These are phyloP conservation scores for Pleurotus salmoneostramineus DNA, from an alignment of 768 basidiomycete genomes.

Conservation along the genomic window DNA sequence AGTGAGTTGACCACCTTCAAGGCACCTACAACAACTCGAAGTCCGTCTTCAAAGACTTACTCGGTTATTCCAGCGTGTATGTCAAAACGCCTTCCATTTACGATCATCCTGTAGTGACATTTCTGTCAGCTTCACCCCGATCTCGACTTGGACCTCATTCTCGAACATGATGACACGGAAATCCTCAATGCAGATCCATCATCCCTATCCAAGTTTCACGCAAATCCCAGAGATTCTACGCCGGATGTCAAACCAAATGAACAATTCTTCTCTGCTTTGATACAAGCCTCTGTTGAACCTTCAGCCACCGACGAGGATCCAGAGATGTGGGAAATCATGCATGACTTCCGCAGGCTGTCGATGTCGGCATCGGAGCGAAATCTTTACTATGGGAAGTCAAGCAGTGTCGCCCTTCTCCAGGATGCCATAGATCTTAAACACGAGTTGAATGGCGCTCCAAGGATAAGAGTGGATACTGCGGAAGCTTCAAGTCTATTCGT, in stretches of 20 bases:
- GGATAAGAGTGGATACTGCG: slow-evolving; percentile 12
- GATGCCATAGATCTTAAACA: slow-evolving; percentile 55
- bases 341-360: slow-evolving; percentile 30
- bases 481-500: slow-evolving; percentile 16
- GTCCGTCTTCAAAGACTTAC: slow-evolving; percentile 63
- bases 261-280: too few species aligned
- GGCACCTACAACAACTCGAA: slow-evolving; percentile 63
- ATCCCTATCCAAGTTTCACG: too few species aligned
- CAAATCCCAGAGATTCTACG: too few species aligned
- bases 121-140: slow-evolving; percentile 48
- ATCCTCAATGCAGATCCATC: too few species aligned
- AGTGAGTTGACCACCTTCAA: slow-evolving; percentile 17
- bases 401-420: slow-evolving; percentile 47
- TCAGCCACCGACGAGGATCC: slow-evolving; percentile 16
- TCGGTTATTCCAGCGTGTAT: slow-evolving; percentile 49
- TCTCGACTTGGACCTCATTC: slow-evolving; percentile 23
- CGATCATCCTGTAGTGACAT: neutral
- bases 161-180: too few species aligned
- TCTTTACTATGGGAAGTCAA: slow-evolving; percentile 50
- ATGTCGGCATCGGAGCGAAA: slow-evolving; percentile 30
- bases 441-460: slow-evolving; percentile 39
- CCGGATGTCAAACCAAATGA: too few species aligned
- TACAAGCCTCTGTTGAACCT: too few species aligned
- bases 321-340: slow-evolving; percentile 21
- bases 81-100: slow-evolving; percentile 4